Base-by-base conservation (phyloP, 352 stramenopile genomes). In the Phytophthora chlamydospora region DNA sequence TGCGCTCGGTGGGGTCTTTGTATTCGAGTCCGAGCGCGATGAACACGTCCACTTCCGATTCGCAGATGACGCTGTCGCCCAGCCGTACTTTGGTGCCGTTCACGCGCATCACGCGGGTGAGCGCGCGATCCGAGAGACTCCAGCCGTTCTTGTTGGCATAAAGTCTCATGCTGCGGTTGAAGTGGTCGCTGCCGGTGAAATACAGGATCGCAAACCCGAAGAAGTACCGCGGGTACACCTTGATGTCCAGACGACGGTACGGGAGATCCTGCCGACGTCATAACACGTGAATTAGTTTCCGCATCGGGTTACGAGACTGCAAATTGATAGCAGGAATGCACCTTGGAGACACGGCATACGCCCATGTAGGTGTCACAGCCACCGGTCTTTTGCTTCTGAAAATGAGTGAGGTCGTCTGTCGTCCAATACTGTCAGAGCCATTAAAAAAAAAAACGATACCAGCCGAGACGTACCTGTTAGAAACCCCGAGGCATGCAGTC, bases 111-210 rank as follows among this genome's bases (percentile, higher is more conserved):
- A 90, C 76, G 7, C 69, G 83, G 62, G 85, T 91, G 14, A 95
- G 69, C 14, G 58, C 73, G 8, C 73, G 80, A 40, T 95, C 83
- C 6, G 84, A 93, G 2, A 93, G 68, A 47, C 65, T 91, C 73
- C 77, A 92, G 13, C 84, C 88, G 38, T 92, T 92, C 35, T 88
- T 90, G 45, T 83, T 86, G 2, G 85, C 85, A 68, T 82, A 95
- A 0, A 90, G 69, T 12, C 88, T 68, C 80, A 97, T 93, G 29
- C 83, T 95, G 33, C 75, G 74, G 62, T 97, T 97, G 54, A 97
- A 97, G 40, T 97, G 88, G 57, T 97, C 89, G 57, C 85, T 97
- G 21, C 90, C 89, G 0, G 91, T 97, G 62, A 97, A 97, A 58
- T 97, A 97, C 31, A 97, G 59, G 24, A 96, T 68, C 19, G 89